Evolutionary conservation across 1,139 yeast species (phyloP), one percentile per base, ranked within the genome.

Genomic region (Arxiozyma bovina): DNA sequence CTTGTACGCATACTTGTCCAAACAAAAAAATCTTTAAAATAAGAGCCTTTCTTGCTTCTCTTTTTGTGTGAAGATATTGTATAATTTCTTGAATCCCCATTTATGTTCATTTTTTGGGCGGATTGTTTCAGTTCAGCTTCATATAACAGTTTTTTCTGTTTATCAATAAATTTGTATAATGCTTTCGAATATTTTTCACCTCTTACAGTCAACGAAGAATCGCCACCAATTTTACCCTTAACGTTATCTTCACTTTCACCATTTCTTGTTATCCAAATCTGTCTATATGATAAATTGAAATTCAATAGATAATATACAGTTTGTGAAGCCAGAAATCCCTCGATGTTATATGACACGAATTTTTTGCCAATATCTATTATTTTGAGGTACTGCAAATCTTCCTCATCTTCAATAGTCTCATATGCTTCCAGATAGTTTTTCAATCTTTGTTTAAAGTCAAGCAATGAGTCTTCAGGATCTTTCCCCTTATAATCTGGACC

Each of bases 291-390:
- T 45, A 93, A 76, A 67, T 93, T 93, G 77, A 93, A 91, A 69
- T 93, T 93, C 60, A 93, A 76, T 61, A 93, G 73, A 73, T 90
- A 93, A 68, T 88, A 91, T 45, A 91, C 89, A 1, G 96, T 87
- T 67, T 91, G 98, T 1, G 97, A 93, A 0, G 97, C 91, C 54
- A 93, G 74, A 65, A 89, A 93, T 0, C 98, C 98, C 64, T 87
- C 89, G 55, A 91, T 87, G 66, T 90, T 89, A 68, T 85, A 90
- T 52, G 96, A 87, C 46, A 90, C 95, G 45, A 91, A 90, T 68
- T 93, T 93, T 63, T 88, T 84, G 6, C 98, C 98, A 12, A 91
- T 97, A 69, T 93, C 93, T 57, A 93, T 89, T 94, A 93, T 90
- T 71, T 93, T 90, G 58, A 91, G 89, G 65, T 89, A 93, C 66